A percentile compares a stretch with the other conserved stretches of the same genome.
phyloP scores from a whole-genome alignment of 768 basidiomycete genomes.

The Mycena leptocephala region DNA sequence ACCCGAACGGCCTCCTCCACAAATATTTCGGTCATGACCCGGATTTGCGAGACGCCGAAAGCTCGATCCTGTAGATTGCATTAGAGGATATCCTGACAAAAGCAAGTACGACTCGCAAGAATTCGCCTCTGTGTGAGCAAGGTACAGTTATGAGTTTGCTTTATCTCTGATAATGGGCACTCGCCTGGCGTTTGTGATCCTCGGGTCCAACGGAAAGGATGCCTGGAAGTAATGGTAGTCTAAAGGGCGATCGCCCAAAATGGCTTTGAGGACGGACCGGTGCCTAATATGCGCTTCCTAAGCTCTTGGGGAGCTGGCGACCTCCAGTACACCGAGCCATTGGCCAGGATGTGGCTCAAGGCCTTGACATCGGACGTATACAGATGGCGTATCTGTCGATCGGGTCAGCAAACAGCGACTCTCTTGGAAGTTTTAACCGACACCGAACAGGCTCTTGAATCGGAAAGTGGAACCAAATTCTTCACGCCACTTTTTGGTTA shows the following conservation, averaged over 20 bases:
- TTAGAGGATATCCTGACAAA: background rate
- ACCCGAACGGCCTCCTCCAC: slow-evolving; percentile 54
- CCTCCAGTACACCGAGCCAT: slow-evolving; percentile 60
- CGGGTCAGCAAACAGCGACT: background rate
- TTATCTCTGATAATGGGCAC: background rate
- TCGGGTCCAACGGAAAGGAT: slow-evolving; percentile 52
- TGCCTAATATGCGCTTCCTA: background rate
- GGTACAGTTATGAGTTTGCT: background rate
- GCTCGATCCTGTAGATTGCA: slow-evolving; percentile 56
- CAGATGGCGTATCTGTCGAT: slow-evolving; percentile 48
- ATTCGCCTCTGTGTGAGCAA: slow-evolving; percentile 1
- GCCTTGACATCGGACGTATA: slow-evolving; percentile 65
- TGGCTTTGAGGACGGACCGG: background rate
- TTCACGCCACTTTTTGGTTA: slow-evolving; percentile 52
- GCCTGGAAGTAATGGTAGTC: slow-evolving; percentile 48
- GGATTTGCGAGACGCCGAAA: slow-evolving; percentile 60
- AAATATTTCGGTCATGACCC: slow-evolving; percentile 55
- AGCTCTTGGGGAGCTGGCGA: background rate
- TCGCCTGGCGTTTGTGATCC: slow-evolving; percentile 59
- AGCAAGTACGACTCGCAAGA: background rate
- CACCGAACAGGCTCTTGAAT: slow-evolving; percentile 51
- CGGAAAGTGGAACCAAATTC: slow-evolving; percentile 53
- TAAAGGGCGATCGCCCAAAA: too few relatives aligned
- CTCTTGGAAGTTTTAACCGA: slow-evolving; percentile 31
- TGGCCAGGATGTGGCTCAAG: slow-evolving; percentile 62